Evolutionary conservation across 805 yeast species (phyloP).

Genomic region (Isabelozyma gotoi): DNA sequence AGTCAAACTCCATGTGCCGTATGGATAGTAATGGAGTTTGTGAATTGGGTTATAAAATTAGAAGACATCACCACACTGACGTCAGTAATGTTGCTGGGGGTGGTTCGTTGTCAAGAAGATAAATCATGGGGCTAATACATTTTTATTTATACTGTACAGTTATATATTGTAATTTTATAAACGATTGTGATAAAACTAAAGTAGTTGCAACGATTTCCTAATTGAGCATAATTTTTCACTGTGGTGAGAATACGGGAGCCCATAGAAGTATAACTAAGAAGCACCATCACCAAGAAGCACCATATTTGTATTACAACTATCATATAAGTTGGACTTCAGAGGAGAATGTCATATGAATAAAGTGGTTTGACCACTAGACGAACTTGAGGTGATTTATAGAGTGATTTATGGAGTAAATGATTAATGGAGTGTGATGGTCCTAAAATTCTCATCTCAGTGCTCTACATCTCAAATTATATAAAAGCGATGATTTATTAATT

Average conservation of each 20-base stretch:
- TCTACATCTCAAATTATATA: slow-evolving; percentile 11
- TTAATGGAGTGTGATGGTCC: no score
- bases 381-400: no score
- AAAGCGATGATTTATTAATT: slow-evolving; percentile 15
- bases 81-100: slow-evolving; percentile 31
- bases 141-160: background rate
- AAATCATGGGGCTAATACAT: background rate
- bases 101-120: slow-evolving; percentile 20
- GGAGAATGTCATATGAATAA: no score
- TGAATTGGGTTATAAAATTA: slow-evolving; percentile 42
- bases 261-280: background rate
- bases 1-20: slow-evolving; percentile 11
- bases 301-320: no score
- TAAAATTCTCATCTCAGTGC: no score
- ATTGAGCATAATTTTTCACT: background rate
- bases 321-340: no score
- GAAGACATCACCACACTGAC: slow-evolving; percentile 43
- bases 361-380: no score
- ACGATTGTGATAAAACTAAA: no score
- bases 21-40: slow-evolving; percentile 32
- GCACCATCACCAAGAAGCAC: no score
- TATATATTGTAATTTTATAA: background rate
- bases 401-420: no score
- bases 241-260: background rate
- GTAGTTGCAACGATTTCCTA: background rate